Conservation (phyloP, 257 asterid species). For the Plectranthus barbatus region DNA sequence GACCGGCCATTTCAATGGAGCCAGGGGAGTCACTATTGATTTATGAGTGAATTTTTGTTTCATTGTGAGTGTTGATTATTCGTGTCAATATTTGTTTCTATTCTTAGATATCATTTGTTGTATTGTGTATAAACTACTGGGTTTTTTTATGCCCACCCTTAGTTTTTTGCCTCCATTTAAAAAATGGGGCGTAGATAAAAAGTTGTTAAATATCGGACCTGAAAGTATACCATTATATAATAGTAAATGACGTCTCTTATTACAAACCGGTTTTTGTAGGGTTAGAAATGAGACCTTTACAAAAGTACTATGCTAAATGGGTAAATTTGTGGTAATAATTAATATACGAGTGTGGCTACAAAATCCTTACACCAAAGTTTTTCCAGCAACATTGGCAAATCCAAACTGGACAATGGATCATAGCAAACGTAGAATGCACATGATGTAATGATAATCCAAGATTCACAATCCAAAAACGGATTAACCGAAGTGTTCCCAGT, state of each 20-base stretch:
- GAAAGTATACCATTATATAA: too few relatives aligned
- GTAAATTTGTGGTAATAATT: too few relatives aligned
- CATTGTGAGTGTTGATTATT: background rate
- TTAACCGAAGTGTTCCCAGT: slow-evolving; percentile 20
- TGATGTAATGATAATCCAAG: background rate
- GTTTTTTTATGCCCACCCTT: too few relatives aligned
- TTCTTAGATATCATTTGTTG: slow-evolving; percentile 12
- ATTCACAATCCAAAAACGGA: slow-evolving; percentile 6
- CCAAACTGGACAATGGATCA: background rate
- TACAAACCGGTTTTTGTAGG: too few relatives aligned
- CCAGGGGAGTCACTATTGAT: slow-evolving; percentile 62
- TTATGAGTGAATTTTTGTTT: slow-evolving; percentile 20
- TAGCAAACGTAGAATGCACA: background rate
- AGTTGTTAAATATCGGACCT: too few relatives aligned
- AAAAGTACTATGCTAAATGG: too few relatives aligned
- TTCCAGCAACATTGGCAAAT: background rate
- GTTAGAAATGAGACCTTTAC: too few relatives aligned
- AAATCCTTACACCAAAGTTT: background rate
- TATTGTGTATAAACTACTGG: too few relatives aligned
- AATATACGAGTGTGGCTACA: background rate
- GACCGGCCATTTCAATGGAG: slow-evolving; percentile 37
- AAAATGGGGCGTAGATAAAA: too few relatives aligned
- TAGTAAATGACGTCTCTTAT: too few relatives aligned
- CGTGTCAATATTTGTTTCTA: background rate
- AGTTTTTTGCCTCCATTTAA: too few relatives aligned